A percentile compares a stretch with the other conserved stretches of the same genome.
phyloP scores from a whole-genome alignment of 2,329 filamentous ascomycete species.

The Colletotrichum magnum region DNA sequence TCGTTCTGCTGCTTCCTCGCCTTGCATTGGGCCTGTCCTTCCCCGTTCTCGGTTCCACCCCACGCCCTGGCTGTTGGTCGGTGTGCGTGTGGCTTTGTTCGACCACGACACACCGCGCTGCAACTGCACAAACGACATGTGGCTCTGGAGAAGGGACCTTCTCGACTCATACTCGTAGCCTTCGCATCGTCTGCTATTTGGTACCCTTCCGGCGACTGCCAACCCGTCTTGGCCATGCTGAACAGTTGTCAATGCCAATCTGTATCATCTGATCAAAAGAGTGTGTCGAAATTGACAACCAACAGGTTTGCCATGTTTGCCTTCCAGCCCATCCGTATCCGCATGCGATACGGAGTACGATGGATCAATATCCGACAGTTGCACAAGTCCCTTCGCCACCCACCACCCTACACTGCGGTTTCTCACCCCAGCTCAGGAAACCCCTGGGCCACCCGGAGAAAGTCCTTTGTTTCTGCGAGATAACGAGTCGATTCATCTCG shows the following conservation, averaged over 20 bases:
- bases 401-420: constrained; percentile 2
- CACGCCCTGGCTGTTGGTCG: background rate
- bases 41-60: constrained; percentile 26
- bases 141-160: too few species aligned
- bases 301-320: constrained; percentile 12
- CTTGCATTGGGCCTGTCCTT: constrained; percentile 28
- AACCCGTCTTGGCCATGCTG: background rate
- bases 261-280: background rate
- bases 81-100: too few species aligned
- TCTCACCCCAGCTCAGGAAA: constrained; percentile 6
- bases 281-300: background rate
- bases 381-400: background rate
- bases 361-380: constrained; percentile 8
- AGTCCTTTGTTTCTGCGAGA: constrained; percentile 6
- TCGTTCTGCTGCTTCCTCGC: constrained; percentile 2
- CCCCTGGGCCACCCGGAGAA: constrained; percentile 7
- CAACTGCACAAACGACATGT: too few species aligned
- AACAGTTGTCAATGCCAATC: background rate
- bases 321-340: constrained; percentile 2
- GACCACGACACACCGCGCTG: too few species aligned
- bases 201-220: too few species aligned
- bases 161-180: too few species aligned
- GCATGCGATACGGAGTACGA: background rate
- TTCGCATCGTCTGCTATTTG: too few species aligned
- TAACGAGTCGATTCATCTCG: constrained; percentile 24